phyloP scores from a whole-genome alignment of 2,329 filamentous ascomycete genomes.

The Aspergillus pseudonomiae region DNA sequence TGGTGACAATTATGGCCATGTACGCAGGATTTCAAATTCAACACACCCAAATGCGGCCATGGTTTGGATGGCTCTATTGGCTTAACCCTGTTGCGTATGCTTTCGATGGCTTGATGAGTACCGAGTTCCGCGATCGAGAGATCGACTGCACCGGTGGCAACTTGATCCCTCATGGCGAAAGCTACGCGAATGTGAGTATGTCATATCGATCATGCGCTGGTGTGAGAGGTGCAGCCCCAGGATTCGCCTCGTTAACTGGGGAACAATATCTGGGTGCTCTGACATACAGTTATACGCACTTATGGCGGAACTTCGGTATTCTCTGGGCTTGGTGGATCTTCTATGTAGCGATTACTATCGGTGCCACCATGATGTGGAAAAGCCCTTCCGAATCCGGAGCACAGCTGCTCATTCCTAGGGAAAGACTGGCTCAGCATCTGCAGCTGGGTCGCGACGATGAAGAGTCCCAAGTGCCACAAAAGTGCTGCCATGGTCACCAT shows the following conservation, averaged over 20 bases:
- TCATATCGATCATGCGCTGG: constrained; percentile 54
- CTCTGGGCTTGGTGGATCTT: constrained; percentile 64
- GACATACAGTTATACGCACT: constrained; percentile 52
- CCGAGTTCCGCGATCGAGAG: constrained; percentile 33
- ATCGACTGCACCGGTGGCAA: constrained; percentile 35
- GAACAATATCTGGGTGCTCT: constrained; percentile 60
- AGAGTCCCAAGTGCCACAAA: neutral
- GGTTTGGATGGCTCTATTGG: constrained; percentile 48
- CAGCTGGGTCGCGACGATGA: neutral
- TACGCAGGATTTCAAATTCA: constrained; percentile 46
- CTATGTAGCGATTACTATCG: constrained; percentile 60
- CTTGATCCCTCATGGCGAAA: constrained; percentile 31
- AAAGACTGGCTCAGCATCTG: constrained; percentile 30
- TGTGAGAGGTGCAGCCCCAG: constrained; percentile 56
- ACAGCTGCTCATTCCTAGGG: constrained; percentile 62
- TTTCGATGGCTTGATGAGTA: constrained; percentile 34
- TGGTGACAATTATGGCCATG: constrained; percentile 34
- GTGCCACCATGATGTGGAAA: constrained; percentile 58
- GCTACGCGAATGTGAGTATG: constrained; percentile 24
- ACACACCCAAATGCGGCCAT: constrained; percentile 50
- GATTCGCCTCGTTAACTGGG: constrained; percentile 54
- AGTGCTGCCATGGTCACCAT: neutral
- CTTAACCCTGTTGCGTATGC: constrained; percentile 37
- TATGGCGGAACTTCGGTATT: constrained; percentile 64
- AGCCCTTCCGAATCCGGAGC: constrained; percentile 49